These are phyloP conservation scores for Sporormia fimetaria DNA, from an alignment of 495 filamentous ascomycete species.

Conservation along the genomic window DNA sequence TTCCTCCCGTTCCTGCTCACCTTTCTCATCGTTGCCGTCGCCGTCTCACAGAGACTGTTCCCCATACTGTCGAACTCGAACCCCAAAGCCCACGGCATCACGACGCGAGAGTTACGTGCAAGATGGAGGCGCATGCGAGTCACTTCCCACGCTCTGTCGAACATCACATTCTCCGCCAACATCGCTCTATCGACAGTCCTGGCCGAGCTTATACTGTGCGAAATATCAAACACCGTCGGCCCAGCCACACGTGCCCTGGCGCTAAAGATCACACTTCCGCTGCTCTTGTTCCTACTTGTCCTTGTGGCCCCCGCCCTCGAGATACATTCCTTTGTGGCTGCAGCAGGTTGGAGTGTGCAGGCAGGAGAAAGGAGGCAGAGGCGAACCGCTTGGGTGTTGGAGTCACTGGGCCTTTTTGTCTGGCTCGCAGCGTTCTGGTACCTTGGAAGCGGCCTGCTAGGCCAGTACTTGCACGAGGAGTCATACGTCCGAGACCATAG, in stretches of 20 bases:
- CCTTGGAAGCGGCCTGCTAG: slow-evolving; percentile 53
- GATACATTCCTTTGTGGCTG: slow-evolving; percentile 52
- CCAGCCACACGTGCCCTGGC: slow-evolving; percentile 48
- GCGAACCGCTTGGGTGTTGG: slow-evolving; percentile 46
- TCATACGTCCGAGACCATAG: slow-evolving; percentile 32
- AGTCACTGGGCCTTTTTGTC: slow-evolving; percentile 42
- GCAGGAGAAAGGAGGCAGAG: slow-evolving; percentile 36
- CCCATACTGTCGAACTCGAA: slow-evolving; percentile 47
- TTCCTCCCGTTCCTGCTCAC: slow-evolving; percentile 50
- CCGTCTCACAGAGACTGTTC: slow-evolving; percentile 52
- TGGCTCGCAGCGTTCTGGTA: slow-evolving; percentile 69
- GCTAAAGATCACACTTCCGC: slow-evolving; percentile 51
- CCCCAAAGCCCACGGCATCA: slow-evolving; percentile 32
- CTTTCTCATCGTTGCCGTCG: slow-evolving; percentile 44
- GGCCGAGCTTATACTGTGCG: slow-evolving; percentile 63
- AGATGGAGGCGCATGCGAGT: slow-evolving; percentile 13
- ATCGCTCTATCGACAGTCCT: slow-evolving; percentile 62
- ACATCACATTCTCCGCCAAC: slow-evolving; percentile 55
- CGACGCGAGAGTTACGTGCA: slow-evolving; percentile 28
- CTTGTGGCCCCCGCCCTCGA: slow-evolving; percentile 60
- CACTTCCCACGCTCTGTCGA: slow-evolving; percentile 37
- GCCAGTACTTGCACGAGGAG: slow-evolving; percentile 34
- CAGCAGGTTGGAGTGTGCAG: slow-evolving; percentile 46
- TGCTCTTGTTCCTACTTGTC: slow-evolving; percentile 54
- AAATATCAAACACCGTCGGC: slow-evolving; percentile 61